phyloP scores from a whole-genome alignment of 768 basidiomycete genomes.

The Suillus tomentosus region DNA sequence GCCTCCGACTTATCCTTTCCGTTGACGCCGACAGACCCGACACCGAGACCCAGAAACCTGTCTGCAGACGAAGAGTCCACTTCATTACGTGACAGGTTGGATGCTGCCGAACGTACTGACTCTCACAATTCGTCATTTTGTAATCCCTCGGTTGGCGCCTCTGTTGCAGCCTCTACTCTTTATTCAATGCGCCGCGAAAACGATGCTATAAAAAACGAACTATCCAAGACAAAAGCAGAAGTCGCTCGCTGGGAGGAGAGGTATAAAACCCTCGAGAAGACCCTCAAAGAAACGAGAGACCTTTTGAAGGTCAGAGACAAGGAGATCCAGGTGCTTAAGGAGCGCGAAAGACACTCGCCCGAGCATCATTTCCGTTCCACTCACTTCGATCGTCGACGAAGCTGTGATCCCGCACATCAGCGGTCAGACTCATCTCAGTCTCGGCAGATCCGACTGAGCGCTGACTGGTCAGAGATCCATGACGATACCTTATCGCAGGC shows the following conservation, averaged over 20 bases:
- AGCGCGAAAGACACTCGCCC: constrained; percentile 33
- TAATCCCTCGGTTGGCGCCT: constrained; percentile 34
- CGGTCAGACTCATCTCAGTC: constrained; percentile 35
- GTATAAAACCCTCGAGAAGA: constrained; percentile 61
- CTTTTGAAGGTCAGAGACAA: constrained; percentile 55
- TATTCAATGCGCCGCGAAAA: constrained; percentile 52
- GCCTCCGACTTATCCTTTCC: constrained; percentile 31
- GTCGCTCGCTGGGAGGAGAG: constrained; percentile 60
- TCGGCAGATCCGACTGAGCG: constrained; percentile 32
- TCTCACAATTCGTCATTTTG: constrained; percentile 33
- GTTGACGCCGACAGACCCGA: constrained; percentile 33
- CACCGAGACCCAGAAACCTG: constrained; percentile 21
- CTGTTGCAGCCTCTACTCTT: constrained; percentile 46
- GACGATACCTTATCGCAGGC: constrained; percentile 22
- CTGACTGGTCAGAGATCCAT: constrained; percentile 34
- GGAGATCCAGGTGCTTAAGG: constrained; percentile 59
- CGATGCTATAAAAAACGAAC: constrained; percentile 55
- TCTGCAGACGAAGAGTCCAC: constrained; percentile 45
- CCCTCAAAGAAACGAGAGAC: constrained; percentile 65
- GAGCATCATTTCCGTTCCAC: constrained; percentile 25
- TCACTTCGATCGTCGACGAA: constrained; percentile 32
- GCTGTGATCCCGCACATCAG: constrained; percentile 27
- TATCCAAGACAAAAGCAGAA: constrained; percentile 55
- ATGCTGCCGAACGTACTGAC: constrained; percentile 37
- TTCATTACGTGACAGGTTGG: constrained; percentile 46